phyloP scores from a whole-genome alignment of 106 monocot species.

The Vanilla planifolia region DNA sequence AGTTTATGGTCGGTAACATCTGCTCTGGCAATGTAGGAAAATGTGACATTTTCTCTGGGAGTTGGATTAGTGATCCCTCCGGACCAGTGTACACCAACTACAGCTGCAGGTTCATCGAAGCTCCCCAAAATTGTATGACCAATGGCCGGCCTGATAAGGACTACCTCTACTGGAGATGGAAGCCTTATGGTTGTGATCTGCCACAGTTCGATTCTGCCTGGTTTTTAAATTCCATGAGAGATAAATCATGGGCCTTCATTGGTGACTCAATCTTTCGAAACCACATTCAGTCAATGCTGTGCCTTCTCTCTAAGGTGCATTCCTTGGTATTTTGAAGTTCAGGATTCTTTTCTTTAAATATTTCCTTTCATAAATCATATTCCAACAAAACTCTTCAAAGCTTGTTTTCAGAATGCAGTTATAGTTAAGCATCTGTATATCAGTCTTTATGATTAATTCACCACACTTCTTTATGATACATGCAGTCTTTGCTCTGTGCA shows the following conservation, averaged over 20 bases:
- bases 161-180: slow-evolving; percentile 56
- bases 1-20: neutral
- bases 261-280: slow-evolving; percentile 56
- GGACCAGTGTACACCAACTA: slow-evolving; percentile 42
- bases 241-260: slow-evolving; percentile 44
- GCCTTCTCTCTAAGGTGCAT: slow-evolving; percentile 44
- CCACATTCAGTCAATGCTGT: slow-evolving; percentile 42
- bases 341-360: too few species aligned
- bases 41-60: slow-evolving; percentile 36
- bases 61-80: slow-evolving; percentile 33
- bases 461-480: too few species aligned
- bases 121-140: slow-evolving; percentile 30
- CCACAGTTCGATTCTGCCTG: slow-evolving; percentile 29
- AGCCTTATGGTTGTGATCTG: slow-evolving; percentile 33
- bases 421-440: too few species aligned
- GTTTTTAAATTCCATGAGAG: slow-evolving; percentile 33
- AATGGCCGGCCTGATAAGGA: slow-evolving; percentile 46
- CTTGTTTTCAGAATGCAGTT: too few species aligned
- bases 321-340: neutral
- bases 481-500: too few species aligned
- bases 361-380: too few species aligned
- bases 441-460: too few species aligned
- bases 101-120: slow-evolving; percentile 29
- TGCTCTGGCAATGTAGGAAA: slow-evolving; percentile 14
- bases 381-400: too few species aligned